phyloP scores from a whole-genome alignment of 495 filamentous ascomycete genomes.

The Clohesyomyces aquaticus region DNA sequence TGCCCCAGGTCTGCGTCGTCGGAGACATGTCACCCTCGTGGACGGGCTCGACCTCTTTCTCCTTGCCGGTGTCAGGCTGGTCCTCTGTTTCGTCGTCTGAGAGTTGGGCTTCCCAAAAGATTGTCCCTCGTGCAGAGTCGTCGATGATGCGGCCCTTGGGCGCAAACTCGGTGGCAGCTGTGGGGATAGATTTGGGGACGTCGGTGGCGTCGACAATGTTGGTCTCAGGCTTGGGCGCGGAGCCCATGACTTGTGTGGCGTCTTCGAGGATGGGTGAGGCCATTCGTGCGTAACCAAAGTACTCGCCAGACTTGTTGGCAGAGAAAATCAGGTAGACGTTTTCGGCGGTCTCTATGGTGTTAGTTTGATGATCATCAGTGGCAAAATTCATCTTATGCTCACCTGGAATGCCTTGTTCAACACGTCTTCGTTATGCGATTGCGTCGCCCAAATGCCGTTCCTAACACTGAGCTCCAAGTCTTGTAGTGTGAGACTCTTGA shows the following conservation, averaged over 20 bases:
- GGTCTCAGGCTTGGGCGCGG: conserved; percentile 61
- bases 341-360: conserved; percentile 64
- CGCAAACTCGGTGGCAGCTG: conserved; percentile 76
- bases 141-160: conserved; percentile 90
- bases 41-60: conserved; percentile 47
- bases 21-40: conserved; percentile 45
- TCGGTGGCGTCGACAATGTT: conserved; percentile 60
- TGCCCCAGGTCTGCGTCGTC: conserved; percentile 72
- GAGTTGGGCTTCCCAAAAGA: conserved; percentile 91
- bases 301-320: conserved; percentile 97
- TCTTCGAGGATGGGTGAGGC: conserved; percentile 80
- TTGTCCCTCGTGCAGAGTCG: conserved; percentile 87
- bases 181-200: conserved; percentile 74
- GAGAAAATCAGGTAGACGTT: conserved; percentile 97
- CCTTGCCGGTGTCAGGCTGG: conserved; percentile 37
- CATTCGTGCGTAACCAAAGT: conserved; percentile 96
- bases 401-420: conserved; percentile 88
- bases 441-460: conserved; percentile 91
- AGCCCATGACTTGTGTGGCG: conserved; percentile 66
- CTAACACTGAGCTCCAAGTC: conserved; percentile 89
- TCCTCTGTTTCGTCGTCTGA: conserved; percentile 47
- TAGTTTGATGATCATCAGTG: conserved; percentile 4
- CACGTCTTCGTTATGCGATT: conserved; percentile 83
- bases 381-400: conserved; percentile 41
- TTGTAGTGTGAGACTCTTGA: conserved; percentile 94